Evolutionary conservation across 768 basidiomycete species (phyloP), one percentile per base, ranked within the genome.

Genomic region (Agaricus subrufescens): DNA sequence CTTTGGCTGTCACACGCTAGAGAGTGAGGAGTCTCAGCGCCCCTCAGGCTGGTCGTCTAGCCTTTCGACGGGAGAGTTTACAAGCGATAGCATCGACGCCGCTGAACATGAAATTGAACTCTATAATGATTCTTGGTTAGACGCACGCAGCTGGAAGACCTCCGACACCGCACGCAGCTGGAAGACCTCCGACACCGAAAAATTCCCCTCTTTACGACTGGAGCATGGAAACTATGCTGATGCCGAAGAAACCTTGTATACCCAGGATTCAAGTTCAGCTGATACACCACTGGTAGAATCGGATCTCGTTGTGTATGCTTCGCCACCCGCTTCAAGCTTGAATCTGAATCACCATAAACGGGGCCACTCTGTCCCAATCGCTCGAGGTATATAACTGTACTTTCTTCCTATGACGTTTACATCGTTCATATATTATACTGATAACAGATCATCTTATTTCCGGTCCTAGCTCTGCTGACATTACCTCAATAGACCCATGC

Each of bases 401-500:
- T 54, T 40, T 51, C 31, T 34, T 44, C 34, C 45, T 23, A 3
- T 23, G 31, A 47, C 52, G 27, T 40, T 31, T 45, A 44, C 14
- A 52, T 53, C 40, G 38, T 43, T 14, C 50, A 58, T 23, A n/a
- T 39, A 30, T n/a, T 27, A 6, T 39, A 30, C 25, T 27, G 8
- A 31, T 43, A 39, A 54, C 39, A 45, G 58, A 54, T 9, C 37
- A 46, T 56, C 52, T 30, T 34, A 29, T 8, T 25, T 48, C n/a
- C n/a, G 29, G 31, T 9, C 38, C 23, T 49, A 34, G 48, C 34
- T 46, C 50, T 52, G 51, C 58, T 40, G 52, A 59, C 57, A 50
- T 59, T 42, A 52, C 42, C 38, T 30, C 58, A 57, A 60, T 63
- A 52, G n/a, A 54, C 54, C 26, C 14, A 26, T 56, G 31, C 31